Evolutionary conservation across 2,329 filamentous ascomycete species (phyloP).

Genomic region (Lanzia echinophila): DNA sequence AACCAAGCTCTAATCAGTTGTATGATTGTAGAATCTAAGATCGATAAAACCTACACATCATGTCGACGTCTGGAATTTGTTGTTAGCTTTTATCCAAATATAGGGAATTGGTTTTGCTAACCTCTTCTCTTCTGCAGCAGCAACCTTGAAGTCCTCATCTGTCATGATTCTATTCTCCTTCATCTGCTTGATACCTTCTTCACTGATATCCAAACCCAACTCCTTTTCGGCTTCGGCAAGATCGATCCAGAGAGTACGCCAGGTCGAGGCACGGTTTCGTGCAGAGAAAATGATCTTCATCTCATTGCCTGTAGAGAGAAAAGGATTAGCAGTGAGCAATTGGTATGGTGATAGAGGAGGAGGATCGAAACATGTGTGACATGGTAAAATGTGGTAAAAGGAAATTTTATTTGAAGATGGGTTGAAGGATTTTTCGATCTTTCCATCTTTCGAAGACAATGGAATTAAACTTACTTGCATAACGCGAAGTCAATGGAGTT

Average conservation of each 20-base stretch:
- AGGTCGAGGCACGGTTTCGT: slow-evolving; percentile 48
- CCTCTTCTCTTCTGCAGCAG: slow-evolving; percentile 66
- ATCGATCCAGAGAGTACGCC: slow-evolving; percentile 64
- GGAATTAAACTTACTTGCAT: slow-evolving; percentile 41
- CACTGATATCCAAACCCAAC: slow-evolving; percentile 68
- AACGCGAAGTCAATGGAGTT: slow-evolving; percentile 64
- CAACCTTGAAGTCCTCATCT: slow-evolving; percentile 70
- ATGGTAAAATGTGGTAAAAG: neutral
- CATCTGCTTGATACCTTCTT: slow-evolving; percentile 72
- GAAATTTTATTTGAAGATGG: neutral
- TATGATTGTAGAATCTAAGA: slow-evolving; percentile 28
- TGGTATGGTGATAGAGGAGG: neutral
- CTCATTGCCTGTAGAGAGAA: slow-evolving; percentile 35
- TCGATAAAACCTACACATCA: slow-evolving; percentile 40
- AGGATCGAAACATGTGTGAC: neutral
- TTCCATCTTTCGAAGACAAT: neutral
- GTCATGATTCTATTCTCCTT: slow-evolving; percentile 65
- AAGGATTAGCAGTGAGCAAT: slow-evolving; percentile 2
- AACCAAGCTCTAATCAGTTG: too few relatives aligned
- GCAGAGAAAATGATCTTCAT: slow-evolving; percentile 78
- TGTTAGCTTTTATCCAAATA: too few relatives aligned
- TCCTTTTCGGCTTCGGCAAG: slow-evolving; percentile 79
- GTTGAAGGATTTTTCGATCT: neutral
- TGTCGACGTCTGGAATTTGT: slow-evolving; percentile 45
- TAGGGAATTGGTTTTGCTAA: too few relatives aligned